phyloP scores from a whole-genome alignment of 768 basidiomycete genomes.

The Suillus decipiens region DNA sequence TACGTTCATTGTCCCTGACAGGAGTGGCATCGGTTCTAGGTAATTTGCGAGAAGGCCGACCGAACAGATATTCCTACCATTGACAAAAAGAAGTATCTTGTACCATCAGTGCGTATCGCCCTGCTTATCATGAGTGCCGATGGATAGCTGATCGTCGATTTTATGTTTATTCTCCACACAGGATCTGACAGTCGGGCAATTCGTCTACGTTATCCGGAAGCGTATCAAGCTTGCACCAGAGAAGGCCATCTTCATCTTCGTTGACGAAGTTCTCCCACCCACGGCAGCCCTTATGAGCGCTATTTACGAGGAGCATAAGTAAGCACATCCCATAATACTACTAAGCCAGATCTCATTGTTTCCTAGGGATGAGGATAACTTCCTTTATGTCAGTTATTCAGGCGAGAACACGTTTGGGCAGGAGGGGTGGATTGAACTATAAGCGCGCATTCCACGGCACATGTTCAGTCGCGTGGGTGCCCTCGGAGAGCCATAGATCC shows the following conservation, averaged over 20 bases:
- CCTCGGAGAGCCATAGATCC: constrained; percentile 28
- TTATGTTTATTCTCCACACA: constrained; percentile 32
- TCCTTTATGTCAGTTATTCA: constrained; percentile 97
- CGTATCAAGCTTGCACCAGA: constrained; percentile 99
- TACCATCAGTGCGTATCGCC: constrained; percentile 76
- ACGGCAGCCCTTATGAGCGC: constrained; percentile 98
- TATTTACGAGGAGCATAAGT: constrained; percentile 99
- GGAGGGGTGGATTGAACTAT: constrained; percentile 35
- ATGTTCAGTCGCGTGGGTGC: constrained; percentile 17
- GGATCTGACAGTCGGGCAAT: constrained; percentile 97
- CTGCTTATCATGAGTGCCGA: constrained; percentile 13
- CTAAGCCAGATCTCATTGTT: constrained; percentile 28
- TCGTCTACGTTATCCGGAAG: constrained; percentile 99
- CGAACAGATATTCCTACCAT: constrained; percentile 98
- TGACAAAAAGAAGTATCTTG: constrained; percentile 99
- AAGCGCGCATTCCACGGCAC: constrained; percentile 20
- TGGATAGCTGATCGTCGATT: constrained; percentile 28
- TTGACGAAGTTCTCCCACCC: constrained; percentile 97
- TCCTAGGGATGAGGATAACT: constrained; percentile 94
- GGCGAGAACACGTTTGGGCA: constrained; percentile 95
- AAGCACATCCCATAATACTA: constrained; percentile 33
- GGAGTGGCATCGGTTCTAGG: constrained; percentile 47
- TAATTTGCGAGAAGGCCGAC: constrained; percentile 99
- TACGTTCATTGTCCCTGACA: constrained; percentile 14
- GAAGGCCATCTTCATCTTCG: constrained; percentile 99